Conservation (phyloP, 2,329 filamentous ascomycete species). For the Cladosporium cucumerinum region DNA sequence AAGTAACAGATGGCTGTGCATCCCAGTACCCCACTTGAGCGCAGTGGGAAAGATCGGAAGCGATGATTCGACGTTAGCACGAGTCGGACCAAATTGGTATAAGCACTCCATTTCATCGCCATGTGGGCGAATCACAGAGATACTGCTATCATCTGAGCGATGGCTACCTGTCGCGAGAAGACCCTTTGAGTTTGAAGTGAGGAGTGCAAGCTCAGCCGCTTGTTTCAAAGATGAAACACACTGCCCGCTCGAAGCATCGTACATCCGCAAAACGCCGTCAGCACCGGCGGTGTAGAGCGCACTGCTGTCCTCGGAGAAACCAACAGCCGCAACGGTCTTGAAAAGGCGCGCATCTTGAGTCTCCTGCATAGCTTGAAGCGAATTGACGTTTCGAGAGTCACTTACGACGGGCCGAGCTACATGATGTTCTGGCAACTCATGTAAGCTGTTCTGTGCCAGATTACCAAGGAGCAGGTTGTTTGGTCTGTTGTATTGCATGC, state of each 20-base stretch:
- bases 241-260: slow-evolving; percentile 23
- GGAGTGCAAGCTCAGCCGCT: slow-evolving; percentile 42
- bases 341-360: slow-evolving; percentile 54
- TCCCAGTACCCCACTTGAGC: slow-evolving; percentile 47
- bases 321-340: slow-evolving; percentile 54
- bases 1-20: slow-evolving; percentile 46
- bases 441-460: slow-evolving; percentile 39
- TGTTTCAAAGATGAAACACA: slow-evolving; percentile 1
- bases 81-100: slow-evolving; percentile 12
- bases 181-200: slow-evolving; percentile 43
- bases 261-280: slow-evolving; percentile 48
- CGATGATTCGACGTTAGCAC: slow-evolving; percentile 25
- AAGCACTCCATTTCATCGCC: neutral
- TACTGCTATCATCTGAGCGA: slow-evolving; percentile 20
- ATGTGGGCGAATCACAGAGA: slow-evolving; percentile 23
- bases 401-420: slow-evolving; percentile 40
- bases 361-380: slow-evolving; percentile 44
- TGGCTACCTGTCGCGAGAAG: slow-evolving; percentile 50
- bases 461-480: slow-evolving; percentile 58
- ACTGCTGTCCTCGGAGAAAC: slow-evolving; percentile 44
- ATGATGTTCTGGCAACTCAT: slow-evolving; percentile 55
- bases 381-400: slow-evolving; percentile 38
- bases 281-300: slow-evolving; percentile 47
- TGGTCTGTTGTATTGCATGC: slow-evolving; percentile 59
- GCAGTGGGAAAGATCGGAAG: slow-evolving; percentile 41